Conservation (phyloP, 2,329 filamentous ascomycete species). For the Calonectria naviculata region DNA sequence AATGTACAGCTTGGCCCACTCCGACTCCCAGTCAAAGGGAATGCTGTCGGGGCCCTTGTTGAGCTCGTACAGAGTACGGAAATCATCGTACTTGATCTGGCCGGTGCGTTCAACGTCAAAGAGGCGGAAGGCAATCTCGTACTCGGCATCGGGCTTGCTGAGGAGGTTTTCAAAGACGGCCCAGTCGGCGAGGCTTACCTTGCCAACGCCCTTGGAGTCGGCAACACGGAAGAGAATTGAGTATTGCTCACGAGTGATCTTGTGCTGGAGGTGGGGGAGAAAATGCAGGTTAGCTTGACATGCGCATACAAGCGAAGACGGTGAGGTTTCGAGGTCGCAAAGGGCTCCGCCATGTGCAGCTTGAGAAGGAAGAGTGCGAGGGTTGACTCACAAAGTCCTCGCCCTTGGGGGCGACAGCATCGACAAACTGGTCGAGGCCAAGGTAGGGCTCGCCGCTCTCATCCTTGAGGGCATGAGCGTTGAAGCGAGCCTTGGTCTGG, state of each 20-base stretch:
- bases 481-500: conserved; percentile 81
- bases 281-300: conserved; percentile 23
- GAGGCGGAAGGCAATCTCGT: conserved; percentile 97
- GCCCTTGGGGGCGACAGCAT: conserved; percentile 85
- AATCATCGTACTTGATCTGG: conserved; percentile 88
- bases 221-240: conserved; percentile 92
- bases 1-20: conserved; percentile 96
- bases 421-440: conserved; percentile 87
- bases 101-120: conserved; percentile 91
- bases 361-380: not conserved
- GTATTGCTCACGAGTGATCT: conserved; percentile 97
- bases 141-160: conserved; percentile 94
- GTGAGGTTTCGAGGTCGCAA: not conserved
- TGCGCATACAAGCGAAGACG: not conserved
- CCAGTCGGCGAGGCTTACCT: conserved; percentile 87
- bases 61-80: conserved; percentile 85
- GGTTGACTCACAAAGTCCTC: conserved; percentile 87
- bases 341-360: not conserved
- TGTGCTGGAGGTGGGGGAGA: conserved; percentile 72
- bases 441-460: conserved; percentile 83
- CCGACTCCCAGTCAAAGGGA: conserved; percentile 96
- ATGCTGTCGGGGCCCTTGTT: conserved; percentile 89
- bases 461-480: conserved; percentile 80
- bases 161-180: conserved; percentile 93
- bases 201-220: conserved; percentile 80